Evolutionary conservation across 495 filamentous ascomycete species (phyloP), one percentile per base, ranked within the genome.

Genomic region (Neurospora hispaniola): DNA sequence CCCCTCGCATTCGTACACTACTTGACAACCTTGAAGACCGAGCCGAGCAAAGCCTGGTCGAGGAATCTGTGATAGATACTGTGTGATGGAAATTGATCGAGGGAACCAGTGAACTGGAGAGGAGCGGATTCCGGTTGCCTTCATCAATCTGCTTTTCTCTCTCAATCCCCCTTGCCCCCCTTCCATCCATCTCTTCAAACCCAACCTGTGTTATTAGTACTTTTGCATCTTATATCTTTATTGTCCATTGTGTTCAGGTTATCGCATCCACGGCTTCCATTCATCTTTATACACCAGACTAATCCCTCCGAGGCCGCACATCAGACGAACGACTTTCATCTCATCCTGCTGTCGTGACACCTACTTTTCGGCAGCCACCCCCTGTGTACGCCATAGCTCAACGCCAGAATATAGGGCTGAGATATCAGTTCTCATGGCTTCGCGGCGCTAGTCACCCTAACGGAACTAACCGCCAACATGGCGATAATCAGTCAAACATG

Each of bases 401-500:
- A 54, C 46, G 46, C 23, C 20, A 54, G 20, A 54, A 23, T 11
- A 54, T 11, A 54, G 46, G 46, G 9, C 46, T 54, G 18, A 23
- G 23, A 23, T 54, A 54, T n/a, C n/a, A 23, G 23, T 23, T n/a
- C 46, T 54, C 46, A n/a, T 23, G 20, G 46, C 20, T 54, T 46
- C 20, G 20, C 46, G 46, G 23, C 46, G 2, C 18, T 9, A n/a
- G 18, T 46, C 43, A 8, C 43, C 20, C 18, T 46, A 6, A 44
- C 42, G 42, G 16, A 44, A 54, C 46, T 23, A 54, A 23, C 48
- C 27, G 31, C 71, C 69, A 69, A 38, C 2, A 76, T 76, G 75
- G 70, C 70, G 41, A 70, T 79, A 80, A 76, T 88, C 69, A 82
- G 86, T 38, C 94, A 96, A 81, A 90, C 88, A 72, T 89, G 88